These are phyloP conservation scores for Chalaropsis ovoidea DNA, from an alignment of 2,329 filamentous ascomycete genomes.

Conservation along the genomic window DNA sequence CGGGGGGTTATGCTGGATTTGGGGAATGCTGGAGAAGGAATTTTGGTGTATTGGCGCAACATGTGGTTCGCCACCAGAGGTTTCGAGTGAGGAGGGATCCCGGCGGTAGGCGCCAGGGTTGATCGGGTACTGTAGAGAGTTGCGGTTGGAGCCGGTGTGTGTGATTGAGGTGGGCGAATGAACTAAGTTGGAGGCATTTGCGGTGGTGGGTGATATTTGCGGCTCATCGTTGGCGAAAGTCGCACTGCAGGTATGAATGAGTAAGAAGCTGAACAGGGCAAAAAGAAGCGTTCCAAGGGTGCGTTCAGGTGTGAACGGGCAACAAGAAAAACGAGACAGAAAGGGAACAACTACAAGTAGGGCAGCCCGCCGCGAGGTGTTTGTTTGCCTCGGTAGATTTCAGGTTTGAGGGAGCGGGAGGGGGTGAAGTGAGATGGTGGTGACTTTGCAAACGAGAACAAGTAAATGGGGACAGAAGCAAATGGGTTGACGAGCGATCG, in stretches of 20 bases:
- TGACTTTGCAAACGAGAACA: neutral
- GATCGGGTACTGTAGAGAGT: conserved; percentile 31
- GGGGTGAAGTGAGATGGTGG: neutral
- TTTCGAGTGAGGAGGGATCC: conserved; percentile 40
- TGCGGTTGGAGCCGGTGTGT: conserved; percentile 31
- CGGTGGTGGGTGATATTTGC: conserved; percentile 43
- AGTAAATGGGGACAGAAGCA: neutral
- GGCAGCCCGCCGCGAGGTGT: neutral
- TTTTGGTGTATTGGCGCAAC: conserved; percentile 2
- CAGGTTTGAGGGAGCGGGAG: neutral
- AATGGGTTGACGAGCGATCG: neutral
- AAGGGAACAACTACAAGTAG: neutral
- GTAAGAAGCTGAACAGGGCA: neutral
- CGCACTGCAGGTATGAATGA: conserved; percentile 25
- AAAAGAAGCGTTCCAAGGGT: conserved; percentile 30
- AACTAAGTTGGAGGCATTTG: conserved; percentile 37
- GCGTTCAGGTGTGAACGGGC: neutral
- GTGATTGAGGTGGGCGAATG: conserved; percentile 32
- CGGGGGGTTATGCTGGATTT: conserved; percentile 50
- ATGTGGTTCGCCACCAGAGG: conserved; percentile 36
- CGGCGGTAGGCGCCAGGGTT: conserved; percentile 8
- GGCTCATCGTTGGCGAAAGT: conserved; percentile 34
- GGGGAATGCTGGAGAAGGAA: conserved; percentile 37
- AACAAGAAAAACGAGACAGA: neutral
- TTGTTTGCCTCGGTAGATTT: neutral